Evolutionary conservation across 345 rosid genomes (phyloP).

Genomic region (Arabis alpina): DNA sequence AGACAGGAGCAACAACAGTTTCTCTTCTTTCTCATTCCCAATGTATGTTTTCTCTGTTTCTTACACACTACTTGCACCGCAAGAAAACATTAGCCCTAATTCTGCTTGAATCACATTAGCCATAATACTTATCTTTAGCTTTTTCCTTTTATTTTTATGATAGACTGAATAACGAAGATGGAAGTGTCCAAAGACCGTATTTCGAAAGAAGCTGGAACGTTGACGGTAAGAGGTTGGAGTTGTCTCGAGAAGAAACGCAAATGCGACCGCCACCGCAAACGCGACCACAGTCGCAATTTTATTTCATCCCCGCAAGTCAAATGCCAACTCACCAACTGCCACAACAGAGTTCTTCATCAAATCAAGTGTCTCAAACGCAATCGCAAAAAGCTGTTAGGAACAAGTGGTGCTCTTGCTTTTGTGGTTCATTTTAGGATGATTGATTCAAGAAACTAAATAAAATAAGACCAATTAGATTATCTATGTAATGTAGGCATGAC

Average conservation of each 20-base stretch:
- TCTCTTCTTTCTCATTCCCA: constrained; percentile 27
- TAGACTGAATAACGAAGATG: constrained; percentile 11
- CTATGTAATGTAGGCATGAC: not conserved
- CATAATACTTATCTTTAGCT: not conserved
- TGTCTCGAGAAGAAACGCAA: not conserved
- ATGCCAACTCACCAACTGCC: not conserved
- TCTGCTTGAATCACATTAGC: not conserved
- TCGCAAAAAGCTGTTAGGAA: not conserved
- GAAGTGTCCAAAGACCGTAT: constrained; percentile 1
- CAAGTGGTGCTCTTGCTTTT: constrained; percentile 2
- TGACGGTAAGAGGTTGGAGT: not conserved
- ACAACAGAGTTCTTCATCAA: not conserved
- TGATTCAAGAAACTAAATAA: not conserved
- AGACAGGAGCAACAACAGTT: constrained; percentile 18
- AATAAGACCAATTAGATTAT: not conserved
- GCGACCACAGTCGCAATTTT: not conserved
- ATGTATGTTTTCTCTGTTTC: constrained; percentile 12
- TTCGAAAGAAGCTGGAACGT: not conserved
- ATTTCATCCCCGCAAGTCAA: not conserved
- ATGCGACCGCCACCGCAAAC: not conserved
- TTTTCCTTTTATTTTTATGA: not conserved
- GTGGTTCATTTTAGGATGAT: not conserved
- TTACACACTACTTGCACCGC: not conserved
- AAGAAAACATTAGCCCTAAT: not conserved
- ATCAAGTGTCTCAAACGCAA: not conserved